Evolutionary conservation across 139 green algal species (phyloP), one percentile per base, ranked within the genome.

Genomic region (Tetratostichococcus sp.): DNA sequence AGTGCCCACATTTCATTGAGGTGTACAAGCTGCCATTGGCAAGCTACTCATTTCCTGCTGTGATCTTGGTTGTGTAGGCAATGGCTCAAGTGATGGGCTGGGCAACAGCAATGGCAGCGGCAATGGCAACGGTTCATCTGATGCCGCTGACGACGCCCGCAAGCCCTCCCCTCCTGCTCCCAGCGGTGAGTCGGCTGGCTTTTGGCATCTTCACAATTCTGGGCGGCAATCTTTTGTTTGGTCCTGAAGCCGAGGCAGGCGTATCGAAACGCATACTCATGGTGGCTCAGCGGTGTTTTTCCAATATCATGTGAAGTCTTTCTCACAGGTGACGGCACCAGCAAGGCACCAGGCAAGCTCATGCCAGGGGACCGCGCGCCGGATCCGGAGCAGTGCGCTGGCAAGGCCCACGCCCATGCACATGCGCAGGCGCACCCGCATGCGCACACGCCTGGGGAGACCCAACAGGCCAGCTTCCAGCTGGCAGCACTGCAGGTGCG

Each of bases 71-170:
- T 50, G 11, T 66, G 35, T 6, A 67, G 77, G 74, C 71, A 82
- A 84, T 14, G 79, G 65, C 42, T 77, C 73, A 30, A 72, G 73
- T 31, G 76, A 82, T 28, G 72, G 79, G 58, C 58, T 67, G 68
- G 33, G 22, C 34, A 62, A 62, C 67, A 67, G 71, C 67, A 58
- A 67, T 30, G 69, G 69, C 57, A 68, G 70, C 22, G 69, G 69
- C 57, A 68, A 75, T 62, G 69, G 35, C 30, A 73, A 50, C 28
- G 69, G 69, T 23, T 65, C 34, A 23, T 62, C 50, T n/a, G 50
- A 62, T 26, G 50, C 11, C 14, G 50, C 14, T 62, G 50, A 62
- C 50, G 50, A 62, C 19, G 50, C 50, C 19, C 50, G 50, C 50
- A 62, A 62, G 50, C 50, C 50, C 2, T 62, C 50, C 11, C 50